Evolutionary conservation across 2,329 filamentous ascomycete species (phyloP).

Genomic region (Aspergillus pseudoviridinutans): DNA sequence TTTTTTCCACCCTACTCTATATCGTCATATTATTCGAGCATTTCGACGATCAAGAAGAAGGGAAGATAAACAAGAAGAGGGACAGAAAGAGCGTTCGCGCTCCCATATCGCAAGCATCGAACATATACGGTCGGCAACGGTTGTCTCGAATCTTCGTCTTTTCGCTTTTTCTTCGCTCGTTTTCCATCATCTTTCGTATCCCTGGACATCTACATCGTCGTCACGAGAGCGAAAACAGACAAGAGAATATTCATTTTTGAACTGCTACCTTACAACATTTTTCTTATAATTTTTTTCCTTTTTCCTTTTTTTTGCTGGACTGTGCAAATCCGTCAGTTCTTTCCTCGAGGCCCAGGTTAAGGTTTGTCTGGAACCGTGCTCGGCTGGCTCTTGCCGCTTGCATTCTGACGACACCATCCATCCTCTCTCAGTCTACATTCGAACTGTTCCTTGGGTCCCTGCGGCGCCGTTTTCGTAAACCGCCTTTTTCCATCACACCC

Average conservation of each 20-base stretch:
- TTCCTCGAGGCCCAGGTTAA: constrained; percentile 14
- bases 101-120: neutral
- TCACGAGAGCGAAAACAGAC: neutral
- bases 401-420: constrained; percentile 33
- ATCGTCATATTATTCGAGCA: neutral
- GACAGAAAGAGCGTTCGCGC: neutral
- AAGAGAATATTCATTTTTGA: neutral
- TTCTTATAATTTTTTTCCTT: neutral
- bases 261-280: neutral
- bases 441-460: constrained; percentile 1
- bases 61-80: neutral
- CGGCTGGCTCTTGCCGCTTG: constrained; percentile 33
- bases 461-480: constrained; percentile 27
- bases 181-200: neutral
- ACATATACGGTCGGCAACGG: constrained; percentile 1
- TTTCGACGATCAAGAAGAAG: constrained; percentile 4
- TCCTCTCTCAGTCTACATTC: constrained; percentile 7
- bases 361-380: constrained; percentile 29
- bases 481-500: constrained; percentile 2
- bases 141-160: neutral
- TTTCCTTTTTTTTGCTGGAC: neutral
- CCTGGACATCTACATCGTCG: neutral
- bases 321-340: neutral
- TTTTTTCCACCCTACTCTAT: neutral
- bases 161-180: neutral